These are phyloP conservation scores for Phaeotremella skinneri DNA, from an alignment of 768 basidiomycete species.

Conservation along the genomic window DNA sequence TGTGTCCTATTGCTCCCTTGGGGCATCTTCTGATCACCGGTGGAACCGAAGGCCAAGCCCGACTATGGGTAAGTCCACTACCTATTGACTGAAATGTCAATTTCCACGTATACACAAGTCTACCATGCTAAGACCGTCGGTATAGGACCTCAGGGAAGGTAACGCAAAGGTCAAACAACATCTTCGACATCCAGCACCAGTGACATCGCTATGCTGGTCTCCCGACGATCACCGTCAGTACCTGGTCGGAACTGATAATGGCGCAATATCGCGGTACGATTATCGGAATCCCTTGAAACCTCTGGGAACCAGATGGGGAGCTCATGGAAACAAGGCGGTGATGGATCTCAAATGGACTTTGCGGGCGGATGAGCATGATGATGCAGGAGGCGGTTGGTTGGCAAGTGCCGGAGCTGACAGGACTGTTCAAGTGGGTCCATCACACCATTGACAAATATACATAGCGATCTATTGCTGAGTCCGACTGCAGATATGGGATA, in stretches of 20 bases:
- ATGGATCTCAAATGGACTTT: constrained; percentile 49
- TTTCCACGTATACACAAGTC: too few species aligned
- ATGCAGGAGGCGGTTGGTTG: constrained; percentile 42
- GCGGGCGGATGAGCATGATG: constrained; percentile 16
- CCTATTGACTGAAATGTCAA: not conserved
- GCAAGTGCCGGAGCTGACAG: constrained; percentile 48
- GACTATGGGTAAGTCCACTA: constrained; percentile 42
- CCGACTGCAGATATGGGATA: constrained; percentile 47
- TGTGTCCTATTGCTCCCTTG: constrained; percentile 35
- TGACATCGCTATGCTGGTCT: constrained; percentile 43
- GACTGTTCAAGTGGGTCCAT: constrained; percentile 43
- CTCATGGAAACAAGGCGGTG: constrained; percentile 46
- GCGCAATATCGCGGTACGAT: constrained; percentile 47
- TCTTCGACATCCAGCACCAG: constrained; percentile 36
- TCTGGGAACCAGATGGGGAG: constrained; percentile 40
- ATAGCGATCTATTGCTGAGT: not conserved
- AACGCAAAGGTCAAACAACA: constrained; percentile 9
- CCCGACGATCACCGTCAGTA: constrained; percentile 40
- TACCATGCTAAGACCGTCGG: too few species aligned
- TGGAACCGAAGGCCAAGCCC: constrained; percentile 44
- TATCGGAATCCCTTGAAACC: constrained; percentile 29
- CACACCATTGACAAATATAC: not conserved
- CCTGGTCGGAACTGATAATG: constrained; percentile 44
- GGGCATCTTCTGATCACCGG: constrained; percentile 45
- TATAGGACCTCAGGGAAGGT: not conserved